A percentile compares a stretch with the other conserved stretches of the same genome.
Conservation (phyloP, 768 basidiomycete genomes). For the Psilocybe subaeruginosa region DNA sequence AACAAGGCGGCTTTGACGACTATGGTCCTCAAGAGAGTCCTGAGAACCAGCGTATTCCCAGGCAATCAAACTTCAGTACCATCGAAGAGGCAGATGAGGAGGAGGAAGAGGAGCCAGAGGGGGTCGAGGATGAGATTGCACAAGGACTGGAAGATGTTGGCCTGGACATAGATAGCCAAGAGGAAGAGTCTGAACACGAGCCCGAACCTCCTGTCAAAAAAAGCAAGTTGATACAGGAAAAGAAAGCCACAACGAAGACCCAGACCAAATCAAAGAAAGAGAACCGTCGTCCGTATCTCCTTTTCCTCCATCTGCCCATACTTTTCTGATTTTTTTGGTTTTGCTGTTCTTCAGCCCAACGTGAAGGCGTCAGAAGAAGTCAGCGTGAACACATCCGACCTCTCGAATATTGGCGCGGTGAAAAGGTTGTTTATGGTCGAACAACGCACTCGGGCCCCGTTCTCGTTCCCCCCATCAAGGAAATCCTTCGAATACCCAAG, state of each 20-base stretch:
- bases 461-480: constrained; percentile 71
- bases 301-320: not conserved
- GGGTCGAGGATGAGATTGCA: constrained; percentile 46
- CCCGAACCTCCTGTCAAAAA: constrained; percentile 41
- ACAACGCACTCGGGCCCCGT: constrained; percentile 37
- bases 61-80: constrained; percentile 49
- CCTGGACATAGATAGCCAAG: constrained; percentile 31
- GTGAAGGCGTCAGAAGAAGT: constrained; percentile 70
- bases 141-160: constrained; percentile 41
- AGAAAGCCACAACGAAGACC: constrained; percentile 23
- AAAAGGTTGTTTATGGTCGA: constrained; percentile 83
- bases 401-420: constrained; percentile 92
- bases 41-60: constrained; percentile 27
- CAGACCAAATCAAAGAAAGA: constrained; percentile 40
- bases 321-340: not conserved
- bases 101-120: constrained; percentile 36
- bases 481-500: constrained; percentile 60
- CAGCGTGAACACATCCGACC: constrained; percentile 70
- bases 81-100: constrained; percentile 47
- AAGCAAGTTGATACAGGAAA: constrained; percentile 26
- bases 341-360: constrained; percentile 28
- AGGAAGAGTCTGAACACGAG: constrained; percentile 31
- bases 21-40: constrained; percentile 30
- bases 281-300: constrained; percentile 35
- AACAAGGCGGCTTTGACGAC: constrained; percentile 28